phyloP scores from a whole-genome alignment of 331 rosid genomes.

The Malus hybrid region DNA sequence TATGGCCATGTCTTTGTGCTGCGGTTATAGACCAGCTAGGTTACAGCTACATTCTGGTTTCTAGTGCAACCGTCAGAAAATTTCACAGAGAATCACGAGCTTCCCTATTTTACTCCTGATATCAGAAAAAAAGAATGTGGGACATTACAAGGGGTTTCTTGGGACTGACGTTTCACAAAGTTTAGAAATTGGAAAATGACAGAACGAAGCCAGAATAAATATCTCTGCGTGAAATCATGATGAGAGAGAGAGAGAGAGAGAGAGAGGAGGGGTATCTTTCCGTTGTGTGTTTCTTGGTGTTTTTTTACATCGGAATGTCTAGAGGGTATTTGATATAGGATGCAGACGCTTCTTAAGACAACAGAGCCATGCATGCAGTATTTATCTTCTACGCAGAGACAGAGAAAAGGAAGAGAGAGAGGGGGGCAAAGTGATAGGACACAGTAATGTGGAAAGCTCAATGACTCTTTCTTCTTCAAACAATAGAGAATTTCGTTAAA shows the following conservation, averaged over 20 bases:
- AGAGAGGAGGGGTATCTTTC: background rate
- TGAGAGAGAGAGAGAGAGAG: background rate
- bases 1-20: background rate
- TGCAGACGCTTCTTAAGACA: background rate
- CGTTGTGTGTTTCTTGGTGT: background rate
- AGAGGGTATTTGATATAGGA: background rate
- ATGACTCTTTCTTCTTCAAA: too few relatives aligned
- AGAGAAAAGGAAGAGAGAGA: background rate
- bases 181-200: background rate
- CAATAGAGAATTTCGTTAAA: too few relatives aligned
- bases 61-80: background rate
- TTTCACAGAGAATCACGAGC: constrained; percentile 5
- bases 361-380: background rate
- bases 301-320: background rate
- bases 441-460: background rate
- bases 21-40: background rate
- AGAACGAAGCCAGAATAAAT: background rate
- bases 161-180: background rate
- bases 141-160: background rate
- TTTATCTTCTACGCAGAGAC: background rate
- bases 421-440: background rate
- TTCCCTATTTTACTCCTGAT: background rate
- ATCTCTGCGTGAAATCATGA: background rate
- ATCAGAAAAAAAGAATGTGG: background rate
- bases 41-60: background rate